Evolutionary conservation across 2,329 filamentous ascomycete species (phyloP), one percentile per base, ranked within the genome.

Genomic region (Pestalotiopsis sp.): DNA sequence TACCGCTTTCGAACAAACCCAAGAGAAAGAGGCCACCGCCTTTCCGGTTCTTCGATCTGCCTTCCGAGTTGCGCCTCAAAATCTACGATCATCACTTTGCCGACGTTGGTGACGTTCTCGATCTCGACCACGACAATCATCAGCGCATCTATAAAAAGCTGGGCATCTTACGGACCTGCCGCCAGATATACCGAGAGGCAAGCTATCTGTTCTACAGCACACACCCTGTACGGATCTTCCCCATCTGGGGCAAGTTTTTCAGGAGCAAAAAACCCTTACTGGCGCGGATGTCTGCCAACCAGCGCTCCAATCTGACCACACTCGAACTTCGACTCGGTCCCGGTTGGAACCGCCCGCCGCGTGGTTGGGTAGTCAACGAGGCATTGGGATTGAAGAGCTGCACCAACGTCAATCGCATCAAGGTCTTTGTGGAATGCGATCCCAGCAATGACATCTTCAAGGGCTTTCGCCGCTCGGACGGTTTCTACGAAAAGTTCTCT

Each of bases 241-340:
- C 91, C 13, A 89, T 85, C 3, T 82, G 86, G 24, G 89, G 89
- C 58, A 84, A 86, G 52, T 89, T 91, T 79, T 92, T 92, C 81
- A 91, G 93, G 79, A 89, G 89, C 38, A 92, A 92, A 80, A 88
- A 88, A 71, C 92, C 92, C 1, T 82, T 94, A 0, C 82, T 94
- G 35, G 86, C 89, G 5, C 88, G 91, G 20, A 79, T 94, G 66
- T 88, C 88, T 22, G 78, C 86, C 0, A 81, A 80, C 38, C 90
- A 92, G 76, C 86, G 91, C 40, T 80, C 81, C 17, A 84, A 81
- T 59, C 83, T 94, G 58, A 89, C 85, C 0, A 86, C 86, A 0
- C 80, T 94, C 2, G 89, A 94, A 77, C 78, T 94, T 65, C 87
- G 92, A 2, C 82, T 94, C 0, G 92, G 92, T 0, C 91, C 91